Conservation (phyloP, 2,329 filamentous ascomycete genomes). For the Sordariomycetes sp. region DNA sequence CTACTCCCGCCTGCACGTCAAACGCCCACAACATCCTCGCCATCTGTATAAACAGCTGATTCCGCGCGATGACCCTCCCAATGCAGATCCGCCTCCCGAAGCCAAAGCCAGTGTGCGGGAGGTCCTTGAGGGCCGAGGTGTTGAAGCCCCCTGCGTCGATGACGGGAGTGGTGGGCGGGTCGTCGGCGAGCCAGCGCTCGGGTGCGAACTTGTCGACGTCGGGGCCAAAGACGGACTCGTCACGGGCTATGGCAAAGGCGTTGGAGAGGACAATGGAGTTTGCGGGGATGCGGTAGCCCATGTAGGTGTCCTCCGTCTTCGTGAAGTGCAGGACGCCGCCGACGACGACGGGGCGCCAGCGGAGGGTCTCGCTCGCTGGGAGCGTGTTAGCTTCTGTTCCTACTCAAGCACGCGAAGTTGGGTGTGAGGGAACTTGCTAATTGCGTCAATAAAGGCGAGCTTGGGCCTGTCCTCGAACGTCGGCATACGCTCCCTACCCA, state of each 20-base stretch:
- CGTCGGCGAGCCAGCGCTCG: conserved; percentile 16
- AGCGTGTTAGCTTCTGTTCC: not conserved
- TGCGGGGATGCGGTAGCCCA: conserved; percentile 26
- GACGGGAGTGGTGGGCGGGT: not conserved
- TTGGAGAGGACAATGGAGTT: conserved; percentile 28
- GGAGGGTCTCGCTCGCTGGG: conserved; percentile 23
- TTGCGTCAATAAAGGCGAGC: conserved; percentile 26
- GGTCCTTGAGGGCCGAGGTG: conserved; percentile 10
- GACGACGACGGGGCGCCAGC: conserved; percentile 27
- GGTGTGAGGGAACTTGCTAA: conserved; percentile 8
- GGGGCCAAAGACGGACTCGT: conserved; percentile 24
- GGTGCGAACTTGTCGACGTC: conserved; percentile 16
- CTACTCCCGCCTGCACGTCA: conserved; percentile 15
- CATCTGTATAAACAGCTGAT: conserved; percentile 25
- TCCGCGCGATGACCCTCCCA: conserved; percentile 31
- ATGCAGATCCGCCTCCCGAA: conserved; percentile 30
- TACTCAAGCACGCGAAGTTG: not conserved
- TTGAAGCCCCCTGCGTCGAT: conserved; percentile 7
- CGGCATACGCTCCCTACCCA: conserved; percentile 24
- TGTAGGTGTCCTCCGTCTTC: conserved; percentile 18
- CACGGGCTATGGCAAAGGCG: conserved; percentile 21
- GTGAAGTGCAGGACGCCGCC: conserved; percentile 24
- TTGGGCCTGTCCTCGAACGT: conserved; percentile 20
- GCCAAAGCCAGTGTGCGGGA: conserved; percentile 26
- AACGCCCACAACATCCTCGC: conserved; percentile 37